Conservation (phyloP, 1,284 basidiomycete species). For the Rhodotorula sp. region DNA sequence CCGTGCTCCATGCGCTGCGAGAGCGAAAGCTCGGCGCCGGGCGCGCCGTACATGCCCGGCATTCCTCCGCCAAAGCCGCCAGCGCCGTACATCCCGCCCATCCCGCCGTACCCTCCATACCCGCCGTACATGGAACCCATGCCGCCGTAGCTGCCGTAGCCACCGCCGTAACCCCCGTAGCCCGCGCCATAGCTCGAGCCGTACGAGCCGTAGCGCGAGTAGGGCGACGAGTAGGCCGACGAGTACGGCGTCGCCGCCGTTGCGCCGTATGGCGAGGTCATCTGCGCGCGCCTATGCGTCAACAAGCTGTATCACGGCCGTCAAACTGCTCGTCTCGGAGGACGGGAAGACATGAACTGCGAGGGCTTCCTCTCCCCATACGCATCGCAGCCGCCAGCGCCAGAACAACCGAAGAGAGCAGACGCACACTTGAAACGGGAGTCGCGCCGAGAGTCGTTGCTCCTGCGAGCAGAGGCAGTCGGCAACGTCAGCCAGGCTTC, state of each 20-base stretch:
- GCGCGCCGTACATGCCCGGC: conserved; percentile 19
- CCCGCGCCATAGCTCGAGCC: too few species aligned
- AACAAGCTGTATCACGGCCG: background rate
- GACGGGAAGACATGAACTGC: too few species aligned
- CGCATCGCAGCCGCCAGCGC: too few species aligned
- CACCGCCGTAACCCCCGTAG: too few species aligned
- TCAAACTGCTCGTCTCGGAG: too few species aligned
- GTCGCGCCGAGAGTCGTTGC: background rate
- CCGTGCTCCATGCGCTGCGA: conserved; percentile 51
- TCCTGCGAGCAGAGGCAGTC: background rate
- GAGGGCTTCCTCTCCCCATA: too few species aligned
- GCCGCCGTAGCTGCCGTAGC: conserved; percentile 28
- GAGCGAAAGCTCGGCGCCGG: conserved; percentile 69
- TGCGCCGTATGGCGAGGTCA: conserved; percentile 18
- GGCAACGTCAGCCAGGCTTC: background rate
- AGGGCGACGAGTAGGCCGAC: conserved; percentile 5
- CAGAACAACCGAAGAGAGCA: too few species aligned
- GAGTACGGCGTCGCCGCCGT: background rate
- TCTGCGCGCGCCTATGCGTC: background rate
- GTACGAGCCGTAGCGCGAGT: conserved; percentile 4
- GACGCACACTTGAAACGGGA: background rate
- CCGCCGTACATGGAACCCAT: conserved; percentile 22
- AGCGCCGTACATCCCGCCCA: conserved; percentile 26
- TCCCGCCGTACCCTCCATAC: too few species aligned
- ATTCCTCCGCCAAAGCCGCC: conserved; percentile 13